Base-by-base conservation (phyloP, 148 eudicot genomes). In the Selenicereus undatus region DNA sequence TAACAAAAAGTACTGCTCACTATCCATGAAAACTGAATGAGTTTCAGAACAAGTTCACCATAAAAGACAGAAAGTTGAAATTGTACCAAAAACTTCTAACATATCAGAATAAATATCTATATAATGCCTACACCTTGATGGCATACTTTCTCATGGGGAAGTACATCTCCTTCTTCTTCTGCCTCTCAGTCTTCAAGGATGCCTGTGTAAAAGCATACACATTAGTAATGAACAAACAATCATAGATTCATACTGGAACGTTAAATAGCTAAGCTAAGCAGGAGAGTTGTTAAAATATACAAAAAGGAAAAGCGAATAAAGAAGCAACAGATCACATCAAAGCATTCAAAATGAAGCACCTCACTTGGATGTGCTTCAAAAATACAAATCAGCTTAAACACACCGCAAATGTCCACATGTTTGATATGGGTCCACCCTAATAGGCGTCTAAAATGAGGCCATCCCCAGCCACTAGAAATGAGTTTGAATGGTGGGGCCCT, bases 101-200 rank as follows among this genome's bases (percentile, higher is more conserved):
- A 35, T 17, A 20, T 35, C 17, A 4, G 58, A 43, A 48, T 74
- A 21, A 22, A 16, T 14, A 74, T 66, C 13, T 12, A 7, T 66
- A 26, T 62, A 62, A 62, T 3, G 26, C 76, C 76, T 78, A 82
- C 43, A 82, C 84, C 75, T 82, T 82, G 73, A 82, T 78, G n/a
- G 84, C 84, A 78, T 24, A 82, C 77, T 82, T 77, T 72, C 84
- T 82, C 81, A 82, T 77, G 27, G 84, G 84, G 56, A 70, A 82
- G 84, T 82, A 82, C 62, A 77, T 76, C 48, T 82, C 83, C 73
- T 75, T 75, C 69, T 82, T 82, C 81, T 82, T 82, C 27, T 82
- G 77, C 14, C 81, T 68, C 26, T 82, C 84, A n/a, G 84, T 82
- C 76, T 77, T 82, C 81, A 82, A 42, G 7, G 84, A 82, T 42